Evolutionary conservation across 345 rosid species (phyloP), one percentile per base, ranked within the genome.

Genomic region (Acer negundo): DNA sequence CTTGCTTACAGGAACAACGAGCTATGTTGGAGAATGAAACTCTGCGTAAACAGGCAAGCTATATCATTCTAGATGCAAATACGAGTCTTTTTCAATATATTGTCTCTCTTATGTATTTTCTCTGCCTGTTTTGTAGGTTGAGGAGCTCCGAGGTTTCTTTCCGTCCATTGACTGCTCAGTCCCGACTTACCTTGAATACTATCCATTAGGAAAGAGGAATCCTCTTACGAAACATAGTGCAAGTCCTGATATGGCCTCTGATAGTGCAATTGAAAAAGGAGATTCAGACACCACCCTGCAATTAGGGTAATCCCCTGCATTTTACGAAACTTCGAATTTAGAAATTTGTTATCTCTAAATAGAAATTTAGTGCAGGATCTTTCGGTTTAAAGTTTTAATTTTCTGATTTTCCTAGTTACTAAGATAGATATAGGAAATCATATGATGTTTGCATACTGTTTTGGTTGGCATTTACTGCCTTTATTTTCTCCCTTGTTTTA

Each of bases 231-330:
- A 81, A 75, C 78, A 82, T 69, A 75, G 83, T 76, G 61, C 78
- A 19, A 76, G 75, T 80, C 83, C 91, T 59, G 92, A 84, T 26
- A 75, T 73, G 24, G 82, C 84, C 24, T 75, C 70, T 58, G 78
- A 80, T 63, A 82, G 81, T 76, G 78, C 85, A 31, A 70, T 80
- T 58, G 90, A 88, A 49, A 88, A 83, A 40, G 90, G 83, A 77
- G 89, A 92, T 81, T 95, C 99, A 67, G 98, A 95, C 86, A 95
- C 97, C 38, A 87, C 93, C 56, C 78, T 95, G 85, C 92, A 93
- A 66, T 81, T 92, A 66, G 98, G 99, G 99, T 93, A 93, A n/a
- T 20, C 20, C 31, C 73, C 55, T 8, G 13, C 22, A 31, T 20
- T 38, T 72, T 59, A 0, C 13, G 28, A 35, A 10, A 31, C 61